phyloP scores from a whole-genome alignment of 106 monocot species.

The Acanthochlamys bracteata region DNA sequence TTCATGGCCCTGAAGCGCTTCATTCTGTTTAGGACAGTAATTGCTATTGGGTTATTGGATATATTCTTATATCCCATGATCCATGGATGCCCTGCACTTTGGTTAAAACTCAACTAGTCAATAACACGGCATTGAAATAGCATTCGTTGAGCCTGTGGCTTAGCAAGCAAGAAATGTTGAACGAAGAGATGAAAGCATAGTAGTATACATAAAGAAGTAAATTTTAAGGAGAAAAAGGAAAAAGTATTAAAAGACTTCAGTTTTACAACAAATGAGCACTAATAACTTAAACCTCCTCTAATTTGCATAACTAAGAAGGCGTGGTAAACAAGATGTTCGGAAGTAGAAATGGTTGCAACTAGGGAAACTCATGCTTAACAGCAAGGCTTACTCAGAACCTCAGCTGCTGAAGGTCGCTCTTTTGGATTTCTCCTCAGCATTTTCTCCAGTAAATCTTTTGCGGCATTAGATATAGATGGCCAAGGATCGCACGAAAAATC shows the following conservation, averaged over 20 bases:
- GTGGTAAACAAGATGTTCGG: background rate
- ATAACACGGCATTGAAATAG: background rate
- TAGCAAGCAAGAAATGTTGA: too few relatives aligned
- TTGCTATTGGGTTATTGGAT: slow-evolving; percentile 41
- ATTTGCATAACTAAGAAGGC: too few relatives aligned
- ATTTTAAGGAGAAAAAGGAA: too few relatives aligned
- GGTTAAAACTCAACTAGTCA: too few relatives aligned
- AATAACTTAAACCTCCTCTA: too few relatives aligned
- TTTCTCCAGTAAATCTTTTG: slow-evolving; percentile 59
- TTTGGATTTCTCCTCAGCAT: slow-evolving; percentile 62
- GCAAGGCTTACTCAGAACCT: slow-evolving; percentile 45
- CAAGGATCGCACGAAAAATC: slow-evolving; percentile 66
- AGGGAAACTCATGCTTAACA: too few relatives aligned
- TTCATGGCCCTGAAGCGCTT: slow-evolving; percentile 51
- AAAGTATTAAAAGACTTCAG: too few relatives aligned
- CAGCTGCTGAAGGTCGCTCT: slow-evolving; percentile 46
- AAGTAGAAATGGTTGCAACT: background rate
- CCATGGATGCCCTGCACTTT: slow-evolving; percentile 50
- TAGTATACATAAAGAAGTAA: too few relatives aligned
- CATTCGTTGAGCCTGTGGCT: too few relatives aligned
- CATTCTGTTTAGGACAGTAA: slow-evolving; percentile 44
- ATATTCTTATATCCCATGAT: slow-evolving; percentile 37
- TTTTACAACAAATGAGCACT: too few relatives aligned
- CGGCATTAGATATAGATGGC: slow-evolving; percentile 73
- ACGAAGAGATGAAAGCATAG: too few relatives aligned